Conservation (phyloP, 2,329 filamentous ascomycete species). For the Xylariaceae sp. region DNA sequence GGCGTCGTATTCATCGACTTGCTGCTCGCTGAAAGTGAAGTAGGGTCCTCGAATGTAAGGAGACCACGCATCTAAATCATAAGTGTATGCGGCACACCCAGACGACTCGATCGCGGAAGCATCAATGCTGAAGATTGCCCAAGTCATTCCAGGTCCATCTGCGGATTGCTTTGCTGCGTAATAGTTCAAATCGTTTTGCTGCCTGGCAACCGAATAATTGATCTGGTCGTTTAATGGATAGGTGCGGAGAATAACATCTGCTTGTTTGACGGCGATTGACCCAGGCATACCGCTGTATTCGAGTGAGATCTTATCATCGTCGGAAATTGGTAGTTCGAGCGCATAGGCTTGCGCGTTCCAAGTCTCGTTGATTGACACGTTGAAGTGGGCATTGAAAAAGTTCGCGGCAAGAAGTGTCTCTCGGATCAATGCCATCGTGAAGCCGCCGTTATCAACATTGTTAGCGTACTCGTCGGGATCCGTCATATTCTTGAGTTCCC, state of each 20-base stretch:
- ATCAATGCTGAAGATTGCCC: neutral
- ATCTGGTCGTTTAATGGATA: neutral
- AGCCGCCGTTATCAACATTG: neutral
- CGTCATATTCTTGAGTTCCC: neutral
- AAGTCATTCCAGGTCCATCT: neutral
- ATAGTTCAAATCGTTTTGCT: neutral
- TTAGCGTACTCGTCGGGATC: neutral
- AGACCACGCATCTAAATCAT: neutral
- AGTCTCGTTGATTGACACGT: neutral
- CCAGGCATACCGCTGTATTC: neutral
- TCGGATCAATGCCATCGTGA: neutral
- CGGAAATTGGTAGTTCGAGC: neutral
- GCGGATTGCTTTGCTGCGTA: neutral
- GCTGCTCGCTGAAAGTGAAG: neutral
- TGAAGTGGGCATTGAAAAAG: neutral
- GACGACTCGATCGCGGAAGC: neutral
- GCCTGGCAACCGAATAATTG: neutral
- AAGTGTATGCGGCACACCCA: neutral
- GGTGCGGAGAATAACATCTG: neutral
- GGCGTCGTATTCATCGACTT: neutral
- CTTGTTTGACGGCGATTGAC: neutral
- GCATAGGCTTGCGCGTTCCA: neutral
- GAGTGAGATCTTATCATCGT: neutral
- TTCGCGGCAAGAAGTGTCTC: neutral
- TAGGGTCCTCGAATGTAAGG: neutral